Conservation (phyloP, 208 protist genomes). For the Wallacemonas sp. region DNA sequence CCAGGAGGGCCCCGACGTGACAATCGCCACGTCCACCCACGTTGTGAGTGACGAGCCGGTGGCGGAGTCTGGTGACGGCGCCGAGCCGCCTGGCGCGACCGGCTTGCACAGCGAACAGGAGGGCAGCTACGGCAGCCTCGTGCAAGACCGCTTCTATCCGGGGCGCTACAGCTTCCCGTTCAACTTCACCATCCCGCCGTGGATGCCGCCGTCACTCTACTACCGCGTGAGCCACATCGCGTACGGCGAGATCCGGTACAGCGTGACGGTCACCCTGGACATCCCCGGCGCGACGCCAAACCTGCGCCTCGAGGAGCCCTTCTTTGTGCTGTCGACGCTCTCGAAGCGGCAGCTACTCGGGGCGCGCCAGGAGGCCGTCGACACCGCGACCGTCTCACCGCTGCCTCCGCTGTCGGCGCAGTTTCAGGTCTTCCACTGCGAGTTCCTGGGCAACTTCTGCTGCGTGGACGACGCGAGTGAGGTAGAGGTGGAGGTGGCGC, state of each 20-base stretch:
- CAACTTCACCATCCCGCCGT: slow-evolving; percentile 52
- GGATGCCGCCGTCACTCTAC: slow-evolving; percentile 70
- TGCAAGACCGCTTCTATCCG: slow-evolving; percentile 36
- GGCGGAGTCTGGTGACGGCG: too few species aligned
- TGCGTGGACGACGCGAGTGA: slow-evolving; percentile 36
- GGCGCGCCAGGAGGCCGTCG: slow-evolving; percentile 43
- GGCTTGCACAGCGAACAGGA: slow-evolving; percentile 17
- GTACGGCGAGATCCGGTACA: slow-evolving; percentile 44
- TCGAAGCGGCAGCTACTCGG: slow-evolving; percentile 53
- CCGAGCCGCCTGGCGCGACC: too few species aligned
- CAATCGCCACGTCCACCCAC: too few species aligned
- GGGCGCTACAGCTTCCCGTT: slow-evolving; percentile 64
- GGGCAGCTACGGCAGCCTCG: slow-evolving; percentile 21
- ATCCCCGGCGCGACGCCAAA: slow-evolving; percentile 21
- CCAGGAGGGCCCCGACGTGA: not conserved
- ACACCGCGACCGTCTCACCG: slow-evolving; percentile 10
- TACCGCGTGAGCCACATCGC: slow-evolving; percentile 34
- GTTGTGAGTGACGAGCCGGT: too few species aligned
- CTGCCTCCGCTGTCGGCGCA: slow-evolving; percentile 42
- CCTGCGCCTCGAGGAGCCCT: slow-evolving; percentile 20
- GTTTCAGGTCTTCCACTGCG: slow-evolving; percentile 52
- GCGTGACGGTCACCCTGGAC: slow-evolving; percentile 35
- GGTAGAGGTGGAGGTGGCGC: slow-evolving; percentile 60
- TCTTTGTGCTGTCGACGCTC: slow-evolving; percentile 58
- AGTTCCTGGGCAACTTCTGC: slow-evolving; percentile 50